These are phyloP conservation scores for Styphnolobium japonicum DNA, from an alignment of 306 rosid species.

Conservation along the genomic window DNA sequence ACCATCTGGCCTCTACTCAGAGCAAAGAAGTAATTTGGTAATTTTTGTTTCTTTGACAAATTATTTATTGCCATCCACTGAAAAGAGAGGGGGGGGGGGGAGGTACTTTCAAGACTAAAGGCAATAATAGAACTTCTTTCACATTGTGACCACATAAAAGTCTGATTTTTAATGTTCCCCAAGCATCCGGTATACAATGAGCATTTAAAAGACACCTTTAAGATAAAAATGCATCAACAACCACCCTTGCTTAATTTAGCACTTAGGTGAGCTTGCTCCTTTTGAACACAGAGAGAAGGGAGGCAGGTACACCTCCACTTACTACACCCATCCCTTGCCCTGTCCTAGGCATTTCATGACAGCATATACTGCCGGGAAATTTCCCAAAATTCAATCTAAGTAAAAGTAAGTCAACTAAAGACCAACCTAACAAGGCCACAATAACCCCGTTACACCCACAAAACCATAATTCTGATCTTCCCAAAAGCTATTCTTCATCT, in stretches of 20 bases:
- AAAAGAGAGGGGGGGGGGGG: not conserved
- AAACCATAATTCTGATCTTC: slow-evolving; percentile 1
- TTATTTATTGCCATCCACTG: not conserved
- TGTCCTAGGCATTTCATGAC: not conserved
- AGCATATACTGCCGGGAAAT: not conserved
- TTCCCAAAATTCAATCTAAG: not conserved
- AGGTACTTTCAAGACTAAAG: not conserved
- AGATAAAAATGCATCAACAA: not conserved
- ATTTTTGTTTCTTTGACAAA: not conserved
- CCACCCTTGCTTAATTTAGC: not conserved
- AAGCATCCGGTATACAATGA: not conserved
- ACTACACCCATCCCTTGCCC: not conserved
- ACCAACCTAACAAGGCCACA: not conserved
- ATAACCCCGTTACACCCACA: not conserved
- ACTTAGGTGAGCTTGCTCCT: not conserved
- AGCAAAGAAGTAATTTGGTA: not conserved
- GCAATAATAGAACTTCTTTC: not conserved
- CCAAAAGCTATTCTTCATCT: not conserved
- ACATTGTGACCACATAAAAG: not conserved
- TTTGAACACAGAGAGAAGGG: not conserved
- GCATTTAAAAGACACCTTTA: not conserved
- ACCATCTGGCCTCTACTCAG: not conserved
- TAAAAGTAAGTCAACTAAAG: not conserved
- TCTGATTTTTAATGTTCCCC: not conserved
- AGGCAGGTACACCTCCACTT: not conserved